phyloP scores from a whole-genome alignment of 2,329 filamentous ascomycete species.

The Pyricularia pennisetigena region DNA sequence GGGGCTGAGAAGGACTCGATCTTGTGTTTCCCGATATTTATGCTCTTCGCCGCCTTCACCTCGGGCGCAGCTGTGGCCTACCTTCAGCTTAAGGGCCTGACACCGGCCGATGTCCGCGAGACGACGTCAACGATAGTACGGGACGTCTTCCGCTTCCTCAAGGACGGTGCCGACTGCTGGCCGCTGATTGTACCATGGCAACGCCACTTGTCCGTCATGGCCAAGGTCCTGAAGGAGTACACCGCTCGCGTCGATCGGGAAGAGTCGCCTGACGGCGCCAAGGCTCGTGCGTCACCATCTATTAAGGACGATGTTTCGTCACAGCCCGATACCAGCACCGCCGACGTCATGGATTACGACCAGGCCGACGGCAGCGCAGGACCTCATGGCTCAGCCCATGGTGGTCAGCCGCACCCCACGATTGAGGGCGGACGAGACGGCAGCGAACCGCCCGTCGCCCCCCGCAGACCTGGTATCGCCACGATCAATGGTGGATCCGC shows the following conservation, averaged over 20 bases:
- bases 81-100: constrained; percentile 50
- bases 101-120: constrained; percentile 44
- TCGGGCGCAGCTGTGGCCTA: constrained; percentile 52
- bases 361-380: constrained; percentile 22
- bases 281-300: constrained; percentile 24
- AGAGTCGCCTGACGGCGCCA: constrained; percentile 23
- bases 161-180: constrained; percentile 49
- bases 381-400: constrained; percentile 13
- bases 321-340: constrained; percentile 41
- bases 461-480: constrained; percentile 41
- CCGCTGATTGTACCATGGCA: constrained; percentile 50
- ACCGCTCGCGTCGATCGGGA: constrained; percentile 24
- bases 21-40: constrained; percentile 54
- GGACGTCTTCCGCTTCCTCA: constrained; percentile 49
- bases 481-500: constrained; percentile 50
- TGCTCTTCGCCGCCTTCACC: constrained; percentile 53
- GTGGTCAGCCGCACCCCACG: constrained; percentile 16
- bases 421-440: constrained; percentile 30
- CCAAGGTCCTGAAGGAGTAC: constrained; percentile 47
- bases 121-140: constrained; percentile 46
- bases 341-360: constrained; percentile 49
- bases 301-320: constrained; percentile 46
- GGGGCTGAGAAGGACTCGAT: constrained; percentile 47
- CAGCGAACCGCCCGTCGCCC: constrained; percentile 39
- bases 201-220: constrained; percentile 51